Base-by-base conservation (phyloP, 768 basidiomycete species). In the Melanogaster broomeanus region DNA sequence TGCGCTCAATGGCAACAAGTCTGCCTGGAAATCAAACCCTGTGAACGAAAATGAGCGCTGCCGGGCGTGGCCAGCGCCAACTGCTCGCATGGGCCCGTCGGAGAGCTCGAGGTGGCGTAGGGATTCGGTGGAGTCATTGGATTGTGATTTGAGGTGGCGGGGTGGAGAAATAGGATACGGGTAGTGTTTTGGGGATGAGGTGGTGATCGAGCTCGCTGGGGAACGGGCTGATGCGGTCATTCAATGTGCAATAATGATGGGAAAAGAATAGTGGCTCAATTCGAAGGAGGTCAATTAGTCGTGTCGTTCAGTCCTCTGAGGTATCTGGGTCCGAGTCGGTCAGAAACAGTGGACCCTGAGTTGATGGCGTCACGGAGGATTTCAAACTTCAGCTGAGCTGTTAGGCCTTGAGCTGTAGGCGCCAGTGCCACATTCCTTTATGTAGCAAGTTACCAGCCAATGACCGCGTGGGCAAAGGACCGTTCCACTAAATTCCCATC, bases 41-140 rank as follows among this genome's bases (percentile, higher is more conserved):
- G 84, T 77, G 42, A 85, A 69, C 43, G 89, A 91, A 67, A 85
- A 84, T 2, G 87, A 83, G 19, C 88, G 78, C 46, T 69, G 68
- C 37, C 80, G 53, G 25, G 53, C 49, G 28, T 61, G 56, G 19
- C 40, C 47, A 19, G 49, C n/a, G 6, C 41, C 15, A 12, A 57
- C 27, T 15, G 67, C 61, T 13, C 61, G 34, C 50, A 71, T 67
- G 33, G 84, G 82, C 5, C 84, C 87, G 46, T 90, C 83, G 0
- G 84, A 79, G 47, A 91, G 72, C 69, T 95, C 93, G 22, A 95
- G 75, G 24, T 87, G 87, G 49, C 89, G 81, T 48, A 95, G 72
- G 15, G 89, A 90, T 48, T 85, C 83, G 24, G 82, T 78, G 2
- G 91, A 93, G 50, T 85, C 87, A 54, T 68, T 53, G 38, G 54